phyloP scores from a whole-genome alignment of 75 land plant species.

The Cunninghamia lanceolata region DNA sequence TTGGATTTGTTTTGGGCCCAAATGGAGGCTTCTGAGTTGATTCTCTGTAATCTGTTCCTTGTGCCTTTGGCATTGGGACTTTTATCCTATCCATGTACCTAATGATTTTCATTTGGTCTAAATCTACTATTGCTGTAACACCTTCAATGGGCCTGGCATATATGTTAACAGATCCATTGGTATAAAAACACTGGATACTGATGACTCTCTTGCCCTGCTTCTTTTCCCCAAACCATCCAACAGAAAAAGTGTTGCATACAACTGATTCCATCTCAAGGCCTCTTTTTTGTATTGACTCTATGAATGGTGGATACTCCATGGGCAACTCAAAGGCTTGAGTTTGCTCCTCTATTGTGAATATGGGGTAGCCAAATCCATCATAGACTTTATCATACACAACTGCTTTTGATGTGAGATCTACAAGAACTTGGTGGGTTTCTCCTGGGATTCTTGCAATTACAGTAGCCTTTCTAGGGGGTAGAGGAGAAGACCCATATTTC shows the following conservation, averaged over 20 bases:
- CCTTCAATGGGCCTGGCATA: slow-evolving; percentile 70
- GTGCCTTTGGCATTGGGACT: background rate
- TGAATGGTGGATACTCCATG: slow-evolving; percentile 34
- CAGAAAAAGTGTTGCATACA: slow-evolving; percentile 26
- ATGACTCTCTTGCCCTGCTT: slow-evolving; percentile 31
- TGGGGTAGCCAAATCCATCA: slow-evolving; percentile 47
- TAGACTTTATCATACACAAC: slow-evolving; percentile 27
- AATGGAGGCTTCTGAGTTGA: background rate
- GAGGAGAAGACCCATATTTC: background rate
- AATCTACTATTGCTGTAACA: background rate
- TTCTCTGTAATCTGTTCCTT: slow-evolving; percentile 30
- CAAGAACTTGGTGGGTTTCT: slow-evolving; percentile 37
- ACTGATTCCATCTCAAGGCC: slow-evolving; percentile 37
- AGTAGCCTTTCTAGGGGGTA: slow-evolving; percentile 44
- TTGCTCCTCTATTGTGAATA: slow-evolving; percentile 41
- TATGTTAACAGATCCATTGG: slow-evolving; percentile 42
- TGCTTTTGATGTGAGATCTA: slow-evolving; percentile 31
- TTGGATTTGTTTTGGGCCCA: slow-evolving; percentile 24
- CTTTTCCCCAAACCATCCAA: slow-evolving; percentile 56
- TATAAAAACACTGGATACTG: slow-evolving; percentile 41
- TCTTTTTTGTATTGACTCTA: slow-evolving; percentile 34
- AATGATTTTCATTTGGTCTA: slow-evolving; percentile 34
- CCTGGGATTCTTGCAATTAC: slow-evolving; percentile 29
- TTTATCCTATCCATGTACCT: background rate
- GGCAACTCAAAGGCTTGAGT: slow-evolving; percentile 16